Base-by-base conservation (phyloP, 2,329 filamentous ascomycete genomes). In the Shiraia bambusicola region DNA sequence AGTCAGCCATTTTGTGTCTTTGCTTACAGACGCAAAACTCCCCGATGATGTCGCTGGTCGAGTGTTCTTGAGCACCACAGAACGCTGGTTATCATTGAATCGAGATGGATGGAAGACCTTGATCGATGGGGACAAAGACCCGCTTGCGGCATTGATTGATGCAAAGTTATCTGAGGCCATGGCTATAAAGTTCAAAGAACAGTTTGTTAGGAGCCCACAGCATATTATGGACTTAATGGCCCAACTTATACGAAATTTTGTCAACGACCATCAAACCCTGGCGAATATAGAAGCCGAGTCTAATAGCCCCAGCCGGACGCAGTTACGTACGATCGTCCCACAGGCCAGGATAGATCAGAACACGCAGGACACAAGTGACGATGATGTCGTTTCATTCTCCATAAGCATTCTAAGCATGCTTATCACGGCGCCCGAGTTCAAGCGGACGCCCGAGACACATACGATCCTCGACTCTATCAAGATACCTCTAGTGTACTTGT, bases 121-220 rank as follows among this genome's bases (percentile, higher is more conserved):
- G 8, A 52, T 47, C 43, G 59, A 70, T 2, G 53, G 67, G 3
- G 39, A 56, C 1, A 54, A 63, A 1, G 73, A 79, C 32, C 70
- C 78, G 0, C 44, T 81, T 3, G 59, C 59, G 4, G 72, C 74
- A 3, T 67, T 89, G 1, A 65, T 77, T 5, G 76, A 86, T 48
- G 73, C 82, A 4, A 81, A 81, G 34, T 66, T 87, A 1, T 72
- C 88, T 6, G 82, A 87, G 55, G 77, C 76, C 25, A 76, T 89
- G 67, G 80, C 88, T 65, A 77, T 80, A 16, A 76, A 72, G 32
- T 77, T 84, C 32, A 77, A 82, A 1, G 78, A 84, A 15, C 82
- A 80, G 47, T 73, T 89, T 10, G 77, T 85, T 22, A 76, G 75
- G 24, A 78, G 82, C 42, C 83, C 85, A 2, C 76, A 77, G 30